phyloP scores from a whole-genome alignment of 306 rosid species.

The Lathyrus oleraceus region DNA sequence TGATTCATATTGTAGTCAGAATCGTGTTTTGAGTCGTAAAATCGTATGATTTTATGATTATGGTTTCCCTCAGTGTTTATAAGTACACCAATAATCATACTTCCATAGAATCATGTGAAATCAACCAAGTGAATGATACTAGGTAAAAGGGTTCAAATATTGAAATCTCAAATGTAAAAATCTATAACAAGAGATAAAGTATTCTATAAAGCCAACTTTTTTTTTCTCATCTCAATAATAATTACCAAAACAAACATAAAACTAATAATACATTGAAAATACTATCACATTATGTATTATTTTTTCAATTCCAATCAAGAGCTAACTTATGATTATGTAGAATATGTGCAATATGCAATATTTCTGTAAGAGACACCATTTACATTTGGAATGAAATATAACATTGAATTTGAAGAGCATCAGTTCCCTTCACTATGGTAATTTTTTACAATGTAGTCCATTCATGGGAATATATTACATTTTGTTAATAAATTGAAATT shows the following conservation, averaged over 20 bases:
- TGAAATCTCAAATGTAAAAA: not conserved
- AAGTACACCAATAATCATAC: too few relatives aligned
- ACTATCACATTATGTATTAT: not conserved
- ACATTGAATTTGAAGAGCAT: constrained; percentile 30
- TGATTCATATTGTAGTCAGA: too few relatives aligned
- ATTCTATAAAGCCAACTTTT: not conserved
- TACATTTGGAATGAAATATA: constrained; percentile 36
- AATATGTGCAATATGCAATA: not conserved
- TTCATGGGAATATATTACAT: constrained; percentile 43
- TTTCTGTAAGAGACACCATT: constrained; percentile 21
- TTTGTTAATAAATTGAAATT: constrained; percentile 42
- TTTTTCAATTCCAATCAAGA: constrained; percentile 15
- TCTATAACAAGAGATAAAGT: not conserved
- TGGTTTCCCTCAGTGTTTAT: too few relatives aligned
- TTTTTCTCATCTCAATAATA: not conserved
- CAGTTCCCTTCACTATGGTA: constrained; percentile 30
- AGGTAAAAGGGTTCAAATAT: not conserved
- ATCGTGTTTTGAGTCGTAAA: too few relatives aligned
- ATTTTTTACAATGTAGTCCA: constrained; percentile 35
- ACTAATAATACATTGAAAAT: not conserved
- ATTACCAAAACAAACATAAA: not conserved
- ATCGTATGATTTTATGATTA: too few relatives aligned
- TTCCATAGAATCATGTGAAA: too few relatives aligned
- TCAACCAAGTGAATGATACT: too few relatives aligned
- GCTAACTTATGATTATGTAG: not conserved